A percentile compares a stretch with the other conserved stretches of the same genome.
Evolutionary conservation across 371 early-diverging fungal species (phyloP).

Genomic region (Rhizopus sp.): DNA sequence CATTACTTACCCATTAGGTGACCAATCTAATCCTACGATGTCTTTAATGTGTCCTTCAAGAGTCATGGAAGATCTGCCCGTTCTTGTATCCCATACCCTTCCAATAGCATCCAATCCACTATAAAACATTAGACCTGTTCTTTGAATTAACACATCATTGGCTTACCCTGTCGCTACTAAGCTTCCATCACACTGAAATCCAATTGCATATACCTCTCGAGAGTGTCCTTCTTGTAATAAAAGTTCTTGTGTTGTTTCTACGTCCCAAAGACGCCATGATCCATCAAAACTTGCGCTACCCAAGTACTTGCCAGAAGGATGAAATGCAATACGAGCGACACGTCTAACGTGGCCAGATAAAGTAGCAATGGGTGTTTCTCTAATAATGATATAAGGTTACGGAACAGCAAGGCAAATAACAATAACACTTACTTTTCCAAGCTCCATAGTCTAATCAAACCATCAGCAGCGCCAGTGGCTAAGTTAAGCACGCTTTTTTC

Average conservation of each 20-base stretch:
- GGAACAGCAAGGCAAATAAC: not conserved
- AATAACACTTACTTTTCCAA: conserved; percentile 55
- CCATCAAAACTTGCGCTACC: conserved; percentile 90
- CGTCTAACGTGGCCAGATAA: conserved; percentile 84
- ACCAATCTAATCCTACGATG: conserved; percentile 87
- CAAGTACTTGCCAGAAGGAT: conserved; percentile 87
- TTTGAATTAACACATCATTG: not conserved
- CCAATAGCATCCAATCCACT: conserved; percentile 90
- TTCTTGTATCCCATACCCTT: conserved; percentile 94
- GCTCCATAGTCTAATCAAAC: conserved; percentile 79
- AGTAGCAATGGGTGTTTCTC: conserved; percentile 76
- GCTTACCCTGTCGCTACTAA: conserved; percentile 84
- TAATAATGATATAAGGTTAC: conserved; percentile 21
- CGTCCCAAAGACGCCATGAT: conserved; percentile 96
- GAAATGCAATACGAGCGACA: conserved; percentile 88
- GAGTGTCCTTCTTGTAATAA: conserved; percentile 94
- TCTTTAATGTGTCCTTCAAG: conserved; percentile 92
- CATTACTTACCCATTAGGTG: conserved; percentile 77
- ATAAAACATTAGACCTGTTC: conserved; percentile 1
- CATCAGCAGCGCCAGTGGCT: conserved; percentile 83
- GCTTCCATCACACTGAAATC: conserved; percentile 91
- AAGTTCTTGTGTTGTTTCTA: conserved; percentile 72
- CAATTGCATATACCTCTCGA: conserved; percentile 87
- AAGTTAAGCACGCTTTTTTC: conserved; percentile 71
- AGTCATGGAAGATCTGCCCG: conserved; percentile 87